A percentile compares a stretch with the other conserved stretches of the same genome.
Conservation (phyloP, 2,329 filamentous ascomycete species). For the Scolecobasidium constrictum region DNA sequence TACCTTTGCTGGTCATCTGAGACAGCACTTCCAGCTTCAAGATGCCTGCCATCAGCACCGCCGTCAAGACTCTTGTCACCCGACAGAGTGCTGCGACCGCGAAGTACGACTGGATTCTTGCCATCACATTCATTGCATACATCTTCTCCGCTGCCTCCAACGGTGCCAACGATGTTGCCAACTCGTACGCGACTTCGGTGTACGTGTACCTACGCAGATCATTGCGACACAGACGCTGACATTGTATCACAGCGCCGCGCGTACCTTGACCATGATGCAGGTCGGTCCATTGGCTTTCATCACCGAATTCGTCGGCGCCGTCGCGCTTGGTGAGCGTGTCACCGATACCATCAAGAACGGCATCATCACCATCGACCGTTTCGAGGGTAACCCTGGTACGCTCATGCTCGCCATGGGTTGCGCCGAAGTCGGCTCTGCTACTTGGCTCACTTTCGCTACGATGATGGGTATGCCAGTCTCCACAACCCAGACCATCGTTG, state of each 20-base stretch:
- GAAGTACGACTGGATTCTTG: conserved; percentile 30
- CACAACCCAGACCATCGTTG: conserved; percentile 43
- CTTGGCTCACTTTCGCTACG: conserved; percentile 44
- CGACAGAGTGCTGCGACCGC: conserved; percentile 10
- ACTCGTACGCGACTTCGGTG: conserved; percentile 43
- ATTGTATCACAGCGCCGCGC: conserved; percentile 68
- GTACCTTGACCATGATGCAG: conserved; percentile 59
- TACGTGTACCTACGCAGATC: conserved; percentile 33
- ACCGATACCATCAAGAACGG: conserved; percentile 52
- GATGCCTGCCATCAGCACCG: background rate
- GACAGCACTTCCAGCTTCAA: background rate
- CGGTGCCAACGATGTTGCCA: conserved; percentile 43
- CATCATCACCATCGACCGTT: conserved; percentile 41
- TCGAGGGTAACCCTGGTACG: conserved; percentile 36
- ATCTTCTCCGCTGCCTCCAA: conserved; percentile 25
- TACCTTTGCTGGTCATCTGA: background rate
- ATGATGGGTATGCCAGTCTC: conserved; percentile 41
- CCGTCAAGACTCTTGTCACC: background rate
- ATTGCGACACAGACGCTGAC: conserved; percentile 52
- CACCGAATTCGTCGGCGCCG: conserved; percentile 34
- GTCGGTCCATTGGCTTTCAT: conserved; percentile 36
- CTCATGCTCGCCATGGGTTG: conserved; percentile 49
- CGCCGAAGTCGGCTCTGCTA: conserved; percentile 41
- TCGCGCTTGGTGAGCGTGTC: conserved; percentile 32
- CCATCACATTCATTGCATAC: conserved; percentile 28